Conservation (phyloP, 257 asterid genomes). For the Solanum sitiens region DNA sequence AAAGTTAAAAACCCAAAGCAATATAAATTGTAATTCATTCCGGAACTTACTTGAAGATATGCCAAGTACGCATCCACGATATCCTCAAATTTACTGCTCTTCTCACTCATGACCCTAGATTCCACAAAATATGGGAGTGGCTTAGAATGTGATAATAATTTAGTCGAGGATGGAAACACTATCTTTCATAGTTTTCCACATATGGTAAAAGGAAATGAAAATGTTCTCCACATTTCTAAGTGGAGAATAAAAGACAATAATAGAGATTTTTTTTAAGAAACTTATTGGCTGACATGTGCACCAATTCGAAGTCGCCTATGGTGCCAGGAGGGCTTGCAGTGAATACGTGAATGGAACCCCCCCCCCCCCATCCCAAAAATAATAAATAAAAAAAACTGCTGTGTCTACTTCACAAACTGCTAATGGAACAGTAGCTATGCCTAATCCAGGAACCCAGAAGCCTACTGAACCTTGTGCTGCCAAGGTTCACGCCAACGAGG, state of each 20-base stretch:
- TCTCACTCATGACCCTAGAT: slow-evolving; percentile 33
- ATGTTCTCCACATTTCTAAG: neutral
- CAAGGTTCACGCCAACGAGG: neutral
- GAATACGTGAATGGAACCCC: neutral
- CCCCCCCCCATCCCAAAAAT: no score
- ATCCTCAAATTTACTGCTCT: slow-evolving; percentile 62
- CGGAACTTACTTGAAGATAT: slow-evolving; percentile 63
- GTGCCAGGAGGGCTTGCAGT: neutral
- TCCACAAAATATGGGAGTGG: neutral
- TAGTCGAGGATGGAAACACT: neutral
- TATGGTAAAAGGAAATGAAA: neutral
- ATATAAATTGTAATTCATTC: neutral
- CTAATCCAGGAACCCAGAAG: neutral
- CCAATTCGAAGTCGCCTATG: neutral
- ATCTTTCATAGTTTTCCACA: neutral
- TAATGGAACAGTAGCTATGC: neutral
- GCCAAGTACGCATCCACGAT: slow-evolving; percentile 83
- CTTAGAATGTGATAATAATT: neutral
- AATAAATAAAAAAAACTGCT: neutral
- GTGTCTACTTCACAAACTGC: neutral
- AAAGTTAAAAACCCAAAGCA: neutral
- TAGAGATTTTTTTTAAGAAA: neutral
- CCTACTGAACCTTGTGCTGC: neutral
- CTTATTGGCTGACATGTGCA: neutral
- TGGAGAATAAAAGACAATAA: neutral